Conservation (phyloP, 805 yeast genomes). For the Candida oleophila region DNA sequence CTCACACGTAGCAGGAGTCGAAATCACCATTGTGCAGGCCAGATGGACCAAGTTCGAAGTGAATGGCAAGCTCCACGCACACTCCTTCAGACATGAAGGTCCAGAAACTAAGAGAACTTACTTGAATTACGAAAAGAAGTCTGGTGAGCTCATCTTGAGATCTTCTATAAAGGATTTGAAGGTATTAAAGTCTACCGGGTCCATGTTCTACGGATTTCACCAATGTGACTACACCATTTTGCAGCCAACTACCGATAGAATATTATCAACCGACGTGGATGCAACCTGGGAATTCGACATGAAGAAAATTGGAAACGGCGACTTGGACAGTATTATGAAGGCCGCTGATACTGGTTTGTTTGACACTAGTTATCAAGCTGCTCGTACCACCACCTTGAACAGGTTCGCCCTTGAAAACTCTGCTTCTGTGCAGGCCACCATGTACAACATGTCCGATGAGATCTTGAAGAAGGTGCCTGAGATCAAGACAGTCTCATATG, state of each 20-base stretch:
- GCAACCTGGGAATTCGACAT: constrained; percentile 68
- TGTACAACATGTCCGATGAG: constrained; percentile 85
- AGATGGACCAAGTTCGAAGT: constrained; percentile 79
- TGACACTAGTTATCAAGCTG: constrained; percentile 61
- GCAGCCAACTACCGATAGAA: constrained; percentile 78
- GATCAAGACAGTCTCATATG: constrained; percentile 65
- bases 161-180: constrained; percentile 78
- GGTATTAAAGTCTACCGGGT: constrained; percentile 86
- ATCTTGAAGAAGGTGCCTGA: constrained; percentile 60
- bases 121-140: constrained; percentile 50
- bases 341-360: constrained; percentile 62
- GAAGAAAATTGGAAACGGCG: constrained; percentile 36
- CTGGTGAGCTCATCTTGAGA: constrained; percentile 53
- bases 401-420: constrained; percentile 84
- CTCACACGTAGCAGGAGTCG: constrained; percentile 71
- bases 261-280: constrained; percentile 82
- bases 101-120: constrained; percentile 70
- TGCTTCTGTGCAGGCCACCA: constrained; percentile 95
- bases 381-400: constrained; percentile 68
- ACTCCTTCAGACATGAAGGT: constrained; percentile 84
- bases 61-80: constrained; percentile 73
- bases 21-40: constrained; percentile 65
- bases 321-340: constrained; percentile 48
- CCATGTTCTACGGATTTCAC: constrained; percentile 88
- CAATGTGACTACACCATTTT: constrained; percentile 87